These are phyloP conservation scores for Sarcodon sp. DNA, from an alignment of 768 basidiomycete genomes.

Conservation along the genomic window DNA sequence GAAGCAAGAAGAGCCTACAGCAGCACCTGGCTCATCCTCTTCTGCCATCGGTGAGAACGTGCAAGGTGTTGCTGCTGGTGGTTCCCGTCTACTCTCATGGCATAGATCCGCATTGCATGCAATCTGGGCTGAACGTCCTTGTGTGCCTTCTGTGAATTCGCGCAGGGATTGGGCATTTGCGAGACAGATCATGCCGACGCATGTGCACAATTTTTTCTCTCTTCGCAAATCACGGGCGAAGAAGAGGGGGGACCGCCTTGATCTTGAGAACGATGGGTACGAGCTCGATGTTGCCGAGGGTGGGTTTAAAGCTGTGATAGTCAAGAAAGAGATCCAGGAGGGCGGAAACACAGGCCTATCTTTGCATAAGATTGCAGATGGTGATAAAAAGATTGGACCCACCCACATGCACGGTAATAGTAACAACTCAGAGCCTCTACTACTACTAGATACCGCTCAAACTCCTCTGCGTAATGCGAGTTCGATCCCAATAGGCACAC, in stretches of 20 bases:
- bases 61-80: not conserved
- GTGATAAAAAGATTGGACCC: too few relatives aligned
- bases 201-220: not conserved
- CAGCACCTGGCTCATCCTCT: too few relatives aligned
- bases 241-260: not conserved
- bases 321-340: too few relatives aligned
- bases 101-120: not conserved
- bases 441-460: not conserved
- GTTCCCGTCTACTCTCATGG: not conserved
- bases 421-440: not conserved
- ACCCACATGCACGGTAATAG: too few relatives aligned
- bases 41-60: not conserved
- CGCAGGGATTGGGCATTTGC: not conserved
- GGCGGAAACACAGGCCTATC: too few relatives aligned
- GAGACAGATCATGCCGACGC: not conserved
- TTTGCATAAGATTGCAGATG: too few relatives aligned
- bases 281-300: not conserved
- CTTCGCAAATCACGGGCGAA: not conserved
- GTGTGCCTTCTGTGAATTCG: not conserved
- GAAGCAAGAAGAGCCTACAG: too few relatives aligned
- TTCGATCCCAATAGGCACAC: not conserved
- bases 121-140: not conserved
- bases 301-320: too few relatives aligned
- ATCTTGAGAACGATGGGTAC: not conserved
- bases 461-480: not conserved